These are phyloP conservation scores for Oxytropis ochrocephala DNA, from an alignment of 306 rosid species.

Conservation along the genomic window DNA sequence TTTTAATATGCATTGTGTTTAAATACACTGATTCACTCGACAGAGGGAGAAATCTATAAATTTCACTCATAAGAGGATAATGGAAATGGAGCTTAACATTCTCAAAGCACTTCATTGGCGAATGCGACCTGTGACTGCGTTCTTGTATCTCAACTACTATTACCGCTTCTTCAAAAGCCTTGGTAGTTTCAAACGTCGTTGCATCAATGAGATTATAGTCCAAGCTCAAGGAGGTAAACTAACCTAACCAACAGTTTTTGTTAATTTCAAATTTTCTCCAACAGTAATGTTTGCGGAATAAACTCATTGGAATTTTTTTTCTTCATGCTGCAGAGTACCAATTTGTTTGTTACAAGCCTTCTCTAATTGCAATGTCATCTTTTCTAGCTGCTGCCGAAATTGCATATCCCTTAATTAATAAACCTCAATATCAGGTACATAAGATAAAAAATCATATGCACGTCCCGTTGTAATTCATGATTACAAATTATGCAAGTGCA, in stretches of 20 bases:
- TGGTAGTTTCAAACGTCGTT: slow-evolving; percentile 16
- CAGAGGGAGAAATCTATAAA: not conserved
- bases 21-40: not conserved
- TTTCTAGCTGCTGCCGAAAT: slow-evolving; percentile 3
- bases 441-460: not conserved
- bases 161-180: not conserved
- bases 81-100: not conserved
- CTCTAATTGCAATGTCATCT: slow-evolving; percentile 8
- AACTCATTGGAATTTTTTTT: not conserved
- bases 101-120: not conserved
- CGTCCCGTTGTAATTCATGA: not conserved
- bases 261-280: not conserved
- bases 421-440: not conserved
- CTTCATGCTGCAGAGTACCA: not conserved
- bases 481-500: not conserved
- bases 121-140: slow-evolving; percentile 9
- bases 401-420: not conserved
- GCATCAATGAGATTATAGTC: slow-evolving; percentile 19
- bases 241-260: not conserved
- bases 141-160: slow-evolving; percentile 5
- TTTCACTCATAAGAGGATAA: not conserved
- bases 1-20: no score
- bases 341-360: not conserved
- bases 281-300: not conserved
- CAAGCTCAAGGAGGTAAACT: slow-evolving; percentile 22